These are phyloP conservation scores for Penicillium alfredii DNA, from an alignment of 495 filamentous ascomycete species.

Conservation along the genomic window DNA sequence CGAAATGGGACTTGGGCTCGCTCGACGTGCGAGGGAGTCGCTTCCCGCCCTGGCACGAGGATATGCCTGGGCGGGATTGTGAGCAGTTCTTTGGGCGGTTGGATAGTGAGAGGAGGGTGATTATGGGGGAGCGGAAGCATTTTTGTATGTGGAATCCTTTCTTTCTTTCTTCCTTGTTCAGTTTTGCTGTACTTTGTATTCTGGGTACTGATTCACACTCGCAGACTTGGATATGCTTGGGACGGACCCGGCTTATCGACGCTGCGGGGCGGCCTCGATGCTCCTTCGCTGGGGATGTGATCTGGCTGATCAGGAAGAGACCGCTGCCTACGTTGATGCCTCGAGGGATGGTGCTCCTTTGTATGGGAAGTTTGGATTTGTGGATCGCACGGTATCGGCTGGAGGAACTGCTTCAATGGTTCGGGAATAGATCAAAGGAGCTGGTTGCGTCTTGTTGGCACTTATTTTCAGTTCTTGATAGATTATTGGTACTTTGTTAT, in stretches of 20 bases:
- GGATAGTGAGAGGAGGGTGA: constrained; percentile 2
- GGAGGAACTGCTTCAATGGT: constrained; percentile 4
- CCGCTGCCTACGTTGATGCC: constrained; percentile 19
- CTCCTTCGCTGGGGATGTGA: constrained; percentile 45
- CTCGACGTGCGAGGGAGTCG: constrained; percentile 7
- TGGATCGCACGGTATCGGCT: constrained; percentile 7
- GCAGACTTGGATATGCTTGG: constrained; percentile 40
- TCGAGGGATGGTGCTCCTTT: constrained; percentile 9
- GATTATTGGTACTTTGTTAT: neutral
- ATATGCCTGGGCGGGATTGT: constrained; percentile 7
- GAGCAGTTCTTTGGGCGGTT: constrained; percentile 6
- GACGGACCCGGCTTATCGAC: constrained; percentile 37
- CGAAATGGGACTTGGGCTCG: constrained; percentile 17
- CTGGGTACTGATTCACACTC: too few relatives aligned
- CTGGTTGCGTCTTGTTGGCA: neutral
- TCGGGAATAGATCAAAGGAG: neutral
- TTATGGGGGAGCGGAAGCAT: constrained; percentile 9
- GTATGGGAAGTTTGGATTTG: constrained; percentile 21
- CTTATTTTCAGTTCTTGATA: constrained; percentile 1
- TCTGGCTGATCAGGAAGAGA: constrained; percentile 25
- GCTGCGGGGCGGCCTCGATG: constrained; percentile 41
- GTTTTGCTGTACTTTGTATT: too few relatives aligned
- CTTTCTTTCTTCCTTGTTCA: neutral
- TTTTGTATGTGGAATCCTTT: constrained; percentile 11
- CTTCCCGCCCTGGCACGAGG: constrained; percentile 13